Conservation (phyloP, 2,329 filamentous ascomycete genomes). For the Cercospora sesami region DNA sequence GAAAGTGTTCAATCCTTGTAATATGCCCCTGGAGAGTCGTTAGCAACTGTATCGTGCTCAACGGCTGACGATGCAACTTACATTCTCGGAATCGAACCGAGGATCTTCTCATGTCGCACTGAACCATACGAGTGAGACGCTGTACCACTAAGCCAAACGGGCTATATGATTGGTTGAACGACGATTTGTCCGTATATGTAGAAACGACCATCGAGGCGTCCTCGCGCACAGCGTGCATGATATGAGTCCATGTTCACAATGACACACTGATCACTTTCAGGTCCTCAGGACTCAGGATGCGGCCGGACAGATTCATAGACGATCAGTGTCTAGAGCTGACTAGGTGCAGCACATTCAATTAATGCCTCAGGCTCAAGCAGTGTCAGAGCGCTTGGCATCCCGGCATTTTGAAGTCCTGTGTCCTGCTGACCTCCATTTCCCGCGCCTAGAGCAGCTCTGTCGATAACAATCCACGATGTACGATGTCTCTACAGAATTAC, state of each 20-base stretch:
- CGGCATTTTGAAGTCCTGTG: not conserved
- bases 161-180: not conserved
- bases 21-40: no score
- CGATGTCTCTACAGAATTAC: not conserved
- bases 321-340: not conserved
- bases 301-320: no score
- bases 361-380: not conserved
- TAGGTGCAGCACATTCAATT: not conserved
- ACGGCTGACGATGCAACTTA: no score
- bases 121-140: conserved; percentile 12
- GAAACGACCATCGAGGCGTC: no score
- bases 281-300: no score
- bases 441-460: not conserved
- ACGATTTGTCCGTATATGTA: no score
- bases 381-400: not conserved
- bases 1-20: no score
- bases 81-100: conserved; percentile 14
- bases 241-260: no score
- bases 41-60: no score
- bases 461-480: not conserved
- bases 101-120: conserved; percentile 11
- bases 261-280: no score
- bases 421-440: not conserved
- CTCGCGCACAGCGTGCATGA: no score
- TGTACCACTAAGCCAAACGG: conserved; percentile 13